Conservation (phyloP, 2,329 filamentous ascomycete species). For the Colletotrichum sp. region DNA sequence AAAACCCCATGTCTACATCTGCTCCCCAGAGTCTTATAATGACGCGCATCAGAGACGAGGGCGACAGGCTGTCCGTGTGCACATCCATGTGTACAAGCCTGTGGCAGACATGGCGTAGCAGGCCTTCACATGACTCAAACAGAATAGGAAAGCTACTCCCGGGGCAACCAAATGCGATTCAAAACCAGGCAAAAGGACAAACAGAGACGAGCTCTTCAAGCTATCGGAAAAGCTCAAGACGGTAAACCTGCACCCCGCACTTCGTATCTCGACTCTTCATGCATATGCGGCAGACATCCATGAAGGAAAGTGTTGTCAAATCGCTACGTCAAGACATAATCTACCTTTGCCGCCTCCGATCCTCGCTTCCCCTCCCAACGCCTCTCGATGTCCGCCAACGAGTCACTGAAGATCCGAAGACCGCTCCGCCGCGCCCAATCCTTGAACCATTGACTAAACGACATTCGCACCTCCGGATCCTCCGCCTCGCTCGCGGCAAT, state of each 20-base stretch:
- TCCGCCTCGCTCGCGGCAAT: constrained; percentile 42
- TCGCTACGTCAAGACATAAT: not conserved
- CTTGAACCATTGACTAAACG: constrained; percentile 38
- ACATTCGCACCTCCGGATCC: constrained; percentile 30
- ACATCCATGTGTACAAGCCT: not conserved
- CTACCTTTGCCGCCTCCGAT: not conserved
- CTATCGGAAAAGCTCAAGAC: not conserved
- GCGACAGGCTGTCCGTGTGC: not conserved
- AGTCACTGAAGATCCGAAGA: constrained; percentile 33
- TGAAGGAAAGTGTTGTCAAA: not conserved
- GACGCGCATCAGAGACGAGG: not conserved
- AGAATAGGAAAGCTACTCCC: not conserved
- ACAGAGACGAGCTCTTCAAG: not conserved
- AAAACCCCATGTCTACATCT: not conserved
- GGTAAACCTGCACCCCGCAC: not conserved
- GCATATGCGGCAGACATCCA: not conserved
- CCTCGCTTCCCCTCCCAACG: constrained; percentile 33
- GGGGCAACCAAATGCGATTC: not conserved
- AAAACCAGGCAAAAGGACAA: not conserved
- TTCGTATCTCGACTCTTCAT: not conserved
- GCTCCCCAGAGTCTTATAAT: not conserved
- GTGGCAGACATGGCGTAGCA: not conserved
- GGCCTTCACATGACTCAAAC: not conserved
- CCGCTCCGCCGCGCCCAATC: constrained; percentile 31
- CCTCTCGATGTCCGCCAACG: constrained; percentile 27